Conservation (phyloP, 345 rosid species). For the Citrus sp. region DNA sequence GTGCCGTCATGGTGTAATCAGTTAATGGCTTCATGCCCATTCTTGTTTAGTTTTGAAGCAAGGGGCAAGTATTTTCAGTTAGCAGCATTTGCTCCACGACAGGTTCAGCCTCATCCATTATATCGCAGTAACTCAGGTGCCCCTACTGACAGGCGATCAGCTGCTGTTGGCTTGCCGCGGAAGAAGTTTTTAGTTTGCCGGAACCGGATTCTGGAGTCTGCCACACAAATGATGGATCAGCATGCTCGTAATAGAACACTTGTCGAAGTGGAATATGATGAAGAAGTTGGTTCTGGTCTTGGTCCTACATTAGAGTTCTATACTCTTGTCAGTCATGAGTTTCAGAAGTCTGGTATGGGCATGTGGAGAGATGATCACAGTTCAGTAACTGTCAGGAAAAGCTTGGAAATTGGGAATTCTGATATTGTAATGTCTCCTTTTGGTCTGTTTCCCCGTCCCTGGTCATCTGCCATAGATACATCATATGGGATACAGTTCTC, state of each 20-base stretch:
- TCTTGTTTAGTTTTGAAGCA: constrained; percentile 82
- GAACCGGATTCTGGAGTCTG: constrained; percentile 73
- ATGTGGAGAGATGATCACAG: constrained; percentile 83
- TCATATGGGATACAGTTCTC: constrained; percentile 40
- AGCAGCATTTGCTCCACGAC: constrained; percentile 68
- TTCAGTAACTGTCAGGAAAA: constrained; percentile 23
- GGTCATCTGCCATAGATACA: constrained; percentile 42
- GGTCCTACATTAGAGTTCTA: constrained; percentile 97
- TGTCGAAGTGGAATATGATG: constrained; percentile 79
- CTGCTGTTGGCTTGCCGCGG: constrained; percentile 43
- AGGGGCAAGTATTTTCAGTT: constrained; percentile 73
- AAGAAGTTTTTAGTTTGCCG: constrained; percentile 76
- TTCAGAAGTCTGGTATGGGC: constrained; percentile 69
- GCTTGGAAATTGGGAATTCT: constrained; percentile 23
- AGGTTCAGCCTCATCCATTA: constrained; percentile 31
- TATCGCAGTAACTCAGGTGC: constrained; percentile 43
- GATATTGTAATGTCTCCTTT: constrained; percentile 33
- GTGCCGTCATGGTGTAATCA: constrained; percentile 86
- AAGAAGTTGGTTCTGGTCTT: constrained; percentile 97
- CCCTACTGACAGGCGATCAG: constrained; percentile 48
- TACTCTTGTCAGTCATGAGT: constrained; percentile 81
- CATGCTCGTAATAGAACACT: constrained; percentile 54
- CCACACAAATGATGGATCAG: constrained; percentile 73
- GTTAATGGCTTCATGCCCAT: constrained; percentile 83
- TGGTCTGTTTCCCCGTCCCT: constrained; percentile 87